Evolutionary conservation across 305 asterid genomes (phyloP), one percentile per base, ranked within the genome.

Genomic region (Rubia tinctorum): DNA sequence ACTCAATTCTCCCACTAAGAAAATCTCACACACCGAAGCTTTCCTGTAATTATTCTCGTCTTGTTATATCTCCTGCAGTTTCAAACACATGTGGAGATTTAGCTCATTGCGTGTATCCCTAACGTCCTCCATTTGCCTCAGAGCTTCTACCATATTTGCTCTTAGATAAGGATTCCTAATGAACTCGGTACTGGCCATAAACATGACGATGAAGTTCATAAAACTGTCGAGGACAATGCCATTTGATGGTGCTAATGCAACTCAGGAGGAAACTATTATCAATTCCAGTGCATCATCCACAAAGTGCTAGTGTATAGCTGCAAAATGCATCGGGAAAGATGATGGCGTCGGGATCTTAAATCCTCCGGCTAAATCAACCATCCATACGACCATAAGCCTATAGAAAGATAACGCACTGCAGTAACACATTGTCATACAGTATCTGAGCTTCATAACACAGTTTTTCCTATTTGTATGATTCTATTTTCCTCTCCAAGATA

Each of bases 101-200:
- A 27, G 30, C 30, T 27, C 30, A 27, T 27, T 27, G 30, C 30
- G 30, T 27, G 30, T 27, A 27, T 27, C 30, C 2, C 30, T 27
- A 27, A 27, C 30, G 30, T 27, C 30, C 30, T 27, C 30, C 30
- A 27, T 27, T 27, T 2, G 30, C 1, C 30, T 27, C 30, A 27
- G n/a, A n/a, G 90, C 99, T 84, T 92, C 97, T 69, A 95, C 97
- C 99, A 95, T 95, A 85, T 95, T 95, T 34, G 99, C 95, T 82
- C 99, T 85, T 76, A 95, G 86, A 74, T 95, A 92, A 12, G 99
- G 98, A 80, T 92, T 95, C 75, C 94, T 87, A 72, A 92, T 82
- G 84, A 87, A 90, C 69, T 90, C 92, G 25, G 98, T 95, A 78
- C 97, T 90, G 62, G 88, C 97, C 99, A 95, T 95, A 90, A 92